These are phyloP conservation scores for Mesembryanthemum crystallinum DNA, from an alignment of 148 eudicot genomes.

Conservation along the genomic window DNA sequence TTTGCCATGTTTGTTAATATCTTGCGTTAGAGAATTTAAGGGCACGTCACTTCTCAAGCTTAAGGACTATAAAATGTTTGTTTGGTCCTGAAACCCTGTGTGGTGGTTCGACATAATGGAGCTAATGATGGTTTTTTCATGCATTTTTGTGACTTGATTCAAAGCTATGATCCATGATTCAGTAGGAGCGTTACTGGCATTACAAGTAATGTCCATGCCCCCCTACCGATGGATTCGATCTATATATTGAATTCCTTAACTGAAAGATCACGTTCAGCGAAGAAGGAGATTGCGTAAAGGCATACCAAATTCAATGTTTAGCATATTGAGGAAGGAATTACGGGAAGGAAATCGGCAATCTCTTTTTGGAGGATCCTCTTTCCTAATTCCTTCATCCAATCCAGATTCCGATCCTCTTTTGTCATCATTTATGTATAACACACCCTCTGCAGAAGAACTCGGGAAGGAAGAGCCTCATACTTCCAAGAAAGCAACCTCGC, in stretches of 20 bases:
- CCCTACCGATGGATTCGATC: background rate
- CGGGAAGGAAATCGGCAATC: slow-evolving; percentile 68
- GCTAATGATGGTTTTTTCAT: background rate
- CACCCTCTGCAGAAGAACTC: slow-evolving; percentile 43
- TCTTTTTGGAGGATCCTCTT: slow-evolving; percentile 61
- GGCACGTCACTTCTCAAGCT: background rate
- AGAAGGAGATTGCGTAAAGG: slow-evolving; percentile 69
- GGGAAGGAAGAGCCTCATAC: slow-evolving; percentile 39
- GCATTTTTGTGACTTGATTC: background rate
- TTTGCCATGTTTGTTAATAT: background rate
- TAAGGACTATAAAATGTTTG: no score
- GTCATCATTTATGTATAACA: slow-evolving; percentile 70
- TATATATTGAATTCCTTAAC: no score
- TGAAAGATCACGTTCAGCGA: slow-evolving; percentile 64
- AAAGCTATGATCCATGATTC: background rate
- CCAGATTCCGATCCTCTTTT: slow-evolving; percentile 77
- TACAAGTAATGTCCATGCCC: no score
- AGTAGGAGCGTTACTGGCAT: background rate
- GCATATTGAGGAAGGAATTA: slow-evolving; percentile 61
- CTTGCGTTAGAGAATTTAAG: background rate
- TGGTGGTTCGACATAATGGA: background rate
- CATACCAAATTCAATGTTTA: slow-evolving; percentile 55
- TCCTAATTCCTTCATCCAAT: slow-evolving; percentile 45
- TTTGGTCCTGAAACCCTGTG: background rate
- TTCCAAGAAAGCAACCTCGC: slow-evolving; percentile 35